Conservation (phyloP, 1,139 yeast species). For the Taiozyma sp. region DNA sequence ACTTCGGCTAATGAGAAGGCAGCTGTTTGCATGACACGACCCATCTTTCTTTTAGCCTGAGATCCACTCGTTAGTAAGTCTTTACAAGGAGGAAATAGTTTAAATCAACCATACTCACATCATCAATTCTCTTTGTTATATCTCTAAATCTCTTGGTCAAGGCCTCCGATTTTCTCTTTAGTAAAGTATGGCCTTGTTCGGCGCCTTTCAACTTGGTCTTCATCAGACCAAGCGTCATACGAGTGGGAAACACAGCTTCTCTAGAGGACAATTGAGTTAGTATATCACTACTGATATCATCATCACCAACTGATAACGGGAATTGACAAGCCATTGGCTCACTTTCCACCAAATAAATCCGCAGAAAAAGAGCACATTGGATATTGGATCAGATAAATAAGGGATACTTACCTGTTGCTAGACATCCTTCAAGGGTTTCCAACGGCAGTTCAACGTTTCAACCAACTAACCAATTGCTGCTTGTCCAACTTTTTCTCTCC, state of each 20-base stretch:
- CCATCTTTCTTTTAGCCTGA: constrained; percentile 89
- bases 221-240: constrained; percentile 96
- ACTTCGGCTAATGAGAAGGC: constrained; percentile 97
- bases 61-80: constrained; percentile 2
- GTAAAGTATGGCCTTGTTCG: constrained; percentile 87
- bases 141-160: constrained; percentile 94
- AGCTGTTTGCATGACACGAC: constrained; percentile 97
- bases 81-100: not conserved
- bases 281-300: not conserved
- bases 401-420: not conserved
- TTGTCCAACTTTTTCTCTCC: not conserved
- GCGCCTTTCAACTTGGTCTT: constrained; percentile 96
- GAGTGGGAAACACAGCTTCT: constrained; percentile 91
- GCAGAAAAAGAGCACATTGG: not conserved
- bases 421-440: not conserved
- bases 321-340: not conserved
- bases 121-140: constrained; percentile 89
- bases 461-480: not conserved
- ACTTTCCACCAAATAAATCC: not conserved
- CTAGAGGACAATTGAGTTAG: constrained; percentile 28
- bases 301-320: not conserved
- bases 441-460: not conserved
- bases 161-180: constrained; percentile 96
- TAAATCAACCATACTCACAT: constrained; percentile 29
- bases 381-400: not conserved